A percentile compares a stretch with the other conserved stretches of the same genome.
Evolutionary conservation across 2,329 filamentous ascomycete genomes (phyloP).

Genomic region (Fusarium transvaalense): DNA sequence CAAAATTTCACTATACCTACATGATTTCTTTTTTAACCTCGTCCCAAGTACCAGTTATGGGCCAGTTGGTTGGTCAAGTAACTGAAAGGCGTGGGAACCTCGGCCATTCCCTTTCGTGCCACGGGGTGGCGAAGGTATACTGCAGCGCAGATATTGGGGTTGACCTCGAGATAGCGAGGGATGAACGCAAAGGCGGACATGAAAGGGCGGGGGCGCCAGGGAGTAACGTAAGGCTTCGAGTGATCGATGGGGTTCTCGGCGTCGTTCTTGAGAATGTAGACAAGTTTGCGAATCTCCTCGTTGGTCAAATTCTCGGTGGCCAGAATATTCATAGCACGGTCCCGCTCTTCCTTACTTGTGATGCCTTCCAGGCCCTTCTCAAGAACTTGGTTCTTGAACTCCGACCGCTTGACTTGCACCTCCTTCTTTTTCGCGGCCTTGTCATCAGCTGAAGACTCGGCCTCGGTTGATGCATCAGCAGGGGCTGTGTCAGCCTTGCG

Average conservation of each 20-base stretch:
- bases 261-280: constrained; percentile 70
- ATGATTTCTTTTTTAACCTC: constrained; percentile 66
- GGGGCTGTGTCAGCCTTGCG: constrained; percentile 46
- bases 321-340: constrained; percentile 51
- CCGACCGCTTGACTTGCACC: constrained; percentile 35
- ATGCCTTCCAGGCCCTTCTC: constrained; percentile 54
- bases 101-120: constrained; percentile 81
- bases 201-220: constrained; percentile 87
- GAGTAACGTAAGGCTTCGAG: constrained; percentile 87
- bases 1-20: constrained; percentile 9
- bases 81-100: constrained; percentile 86
- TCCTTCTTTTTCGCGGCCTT: constrained; percentile 32
- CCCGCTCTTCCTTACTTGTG: constrained; percentile 51
- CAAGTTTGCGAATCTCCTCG: constrained; percentile 67
- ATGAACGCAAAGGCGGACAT: constrained; percentile 96
- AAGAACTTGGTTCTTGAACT: constrained; percentile 51
- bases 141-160: constrained; percentile 95
- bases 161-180: constrained; percentile 94
- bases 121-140: constrained; percentile 96
- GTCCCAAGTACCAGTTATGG: constrained; percentile 93
- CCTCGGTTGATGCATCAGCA: constrained; percentile 3
- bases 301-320: constrained; percentile 54
- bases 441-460: constrained; percentile 29
- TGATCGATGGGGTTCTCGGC: constrained; percentile 81
- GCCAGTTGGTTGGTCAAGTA: constrained; percentile 80